phyloP scores from a whole-genome alignment of 441 rosid species.

The Viola pubescens region DNA sequence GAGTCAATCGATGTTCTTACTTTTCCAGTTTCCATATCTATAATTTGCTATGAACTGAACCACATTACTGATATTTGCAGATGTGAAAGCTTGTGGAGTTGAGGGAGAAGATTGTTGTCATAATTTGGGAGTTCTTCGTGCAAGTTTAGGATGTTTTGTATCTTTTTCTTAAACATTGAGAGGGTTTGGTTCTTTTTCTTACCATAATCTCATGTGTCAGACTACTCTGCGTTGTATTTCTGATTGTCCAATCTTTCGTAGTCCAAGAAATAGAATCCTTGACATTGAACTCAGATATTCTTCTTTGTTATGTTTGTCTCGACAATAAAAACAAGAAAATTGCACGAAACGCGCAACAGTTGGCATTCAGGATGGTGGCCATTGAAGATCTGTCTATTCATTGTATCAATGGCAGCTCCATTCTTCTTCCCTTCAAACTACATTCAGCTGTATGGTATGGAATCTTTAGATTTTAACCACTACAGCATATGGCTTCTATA shows the following conservation, averaged over 20 bases:
- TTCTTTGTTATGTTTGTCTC: constrained; percentile 61
- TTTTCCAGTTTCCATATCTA: background rate
- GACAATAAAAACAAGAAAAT: constrained; percentile 52
- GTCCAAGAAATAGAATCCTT: constrained; percentile 18
- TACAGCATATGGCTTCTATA: no score
- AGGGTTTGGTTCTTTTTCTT: background rate
- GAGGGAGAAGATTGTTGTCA: constrained; percentile 52
- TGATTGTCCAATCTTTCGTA: background rate
- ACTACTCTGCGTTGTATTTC: background rate
- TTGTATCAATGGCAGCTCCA: constrained; percentile 42
- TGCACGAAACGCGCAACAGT: constrained; percentile 37
- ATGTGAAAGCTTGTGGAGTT: constrained; percentile 55
- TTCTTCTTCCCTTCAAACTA: constrained; percentile 55
- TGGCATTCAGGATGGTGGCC: constrained; percentile 83
- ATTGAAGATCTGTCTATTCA: constrained; percentile 40
- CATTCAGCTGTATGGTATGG: constrained; percentile 65
- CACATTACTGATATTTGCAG: constrained; percentile 28
- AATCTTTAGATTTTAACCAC: background rate
- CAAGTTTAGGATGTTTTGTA: constrained; percentile 89
- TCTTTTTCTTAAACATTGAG: constrained; percentile 24
- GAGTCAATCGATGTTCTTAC: constrained; percentile 18
- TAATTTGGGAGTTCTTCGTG: constrained; percentile 75
- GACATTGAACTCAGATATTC: constrained; percentile 50
- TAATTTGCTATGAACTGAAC: background rate
- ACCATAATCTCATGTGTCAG: no score